Evolutionary conservation across 1,284 basidiomycete species (phyloP).

Genomic region (Gomphus bonarii): DNA sequence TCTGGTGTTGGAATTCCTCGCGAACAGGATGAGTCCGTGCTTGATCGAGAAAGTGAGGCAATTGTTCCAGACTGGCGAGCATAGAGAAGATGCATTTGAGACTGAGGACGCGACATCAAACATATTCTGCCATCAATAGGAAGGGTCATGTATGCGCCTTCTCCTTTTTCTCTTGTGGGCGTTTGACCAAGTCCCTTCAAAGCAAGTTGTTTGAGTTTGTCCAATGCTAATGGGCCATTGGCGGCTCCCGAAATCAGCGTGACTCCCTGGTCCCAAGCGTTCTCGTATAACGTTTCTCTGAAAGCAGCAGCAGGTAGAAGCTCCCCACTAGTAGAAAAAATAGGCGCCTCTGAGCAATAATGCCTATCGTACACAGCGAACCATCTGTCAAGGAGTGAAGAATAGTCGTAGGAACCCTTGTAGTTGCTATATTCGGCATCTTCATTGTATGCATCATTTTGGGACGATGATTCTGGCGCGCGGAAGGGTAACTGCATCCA

Average conservation of each 20-base stretch:
- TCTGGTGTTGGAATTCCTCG: not conserved
- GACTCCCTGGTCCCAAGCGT: constrained; percentile 57
- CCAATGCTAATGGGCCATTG: constrained; percentile 38
- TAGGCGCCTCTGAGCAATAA: constrained; percentile 34
- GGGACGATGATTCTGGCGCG: constrained; percentile 25
- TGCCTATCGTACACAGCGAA: constrained; percentile 66
- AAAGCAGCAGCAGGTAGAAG: constrained; percentile 36
- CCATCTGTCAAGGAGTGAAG: constrained; percentile 83
- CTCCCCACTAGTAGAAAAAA: constrained; percentile 9
- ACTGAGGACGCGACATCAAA: constrained; percentile 40
- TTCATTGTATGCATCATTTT: not conserved
- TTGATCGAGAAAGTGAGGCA: not conserved
- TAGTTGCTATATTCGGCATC: not conserved
- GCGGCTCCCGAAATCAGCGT: constrained; percentile 17
- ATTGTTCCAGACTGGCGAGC: not conserved
- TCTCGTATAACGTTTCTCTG: constrained; percentile 56
- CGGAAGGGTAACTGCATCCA: constrained; percentile 72
- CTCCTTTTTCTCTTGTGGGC: constrained; percentile 21
- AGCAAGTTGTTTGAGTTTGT: constrained; percentile 59
- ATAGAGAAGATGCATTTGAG: not conserved
- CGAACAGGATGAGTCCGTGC: not conserved
- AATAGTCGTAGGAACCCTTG: constrained; percentile 51
- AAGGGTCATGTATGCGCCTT: constrained; percentile 68
- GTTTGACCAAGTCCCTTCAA: constrained; percentile 41
- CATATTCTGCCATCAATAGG: constrained; percentile 82